Conservation (phyloP, 2,329 filamentous ascomycete genomes). For the Colletotrichum chrysophilum region DNA sequence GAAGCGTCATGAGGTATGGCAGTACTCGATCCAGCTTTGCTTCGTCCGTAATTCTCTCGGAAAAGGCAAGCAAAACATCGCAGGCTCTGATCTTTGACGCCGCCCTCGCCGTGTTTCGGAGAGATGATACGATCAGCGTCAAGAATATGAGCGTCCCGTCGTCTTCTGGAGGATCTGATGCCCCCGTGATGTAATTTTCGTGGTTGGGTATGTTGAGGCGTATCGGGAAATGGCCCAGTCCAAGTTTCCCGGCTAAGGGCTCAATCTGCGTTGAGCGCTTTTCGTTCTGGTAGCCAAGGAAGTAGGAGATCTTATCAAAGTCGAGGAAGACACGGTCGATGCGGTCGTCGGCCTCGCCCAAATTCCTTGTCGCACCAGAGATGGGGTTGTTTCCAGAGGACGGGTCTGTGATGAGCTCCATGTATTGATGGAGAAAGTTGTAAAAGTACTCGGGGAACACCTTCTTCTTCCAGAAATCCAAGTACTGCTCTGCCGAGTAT, state of each 20-base stretch:
- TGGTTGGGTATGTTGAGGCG: constrained; percentile 87
- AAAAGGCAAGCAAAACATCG: constrained; percentile 89
- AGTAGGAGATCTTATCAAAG: constrained; percentile 97
- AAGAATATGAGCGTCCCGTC: constrained; percentile 94
- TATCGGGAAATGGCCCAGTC: constrained; percentile 75
- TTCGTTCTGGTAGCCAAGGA: constrained; percentile 70
- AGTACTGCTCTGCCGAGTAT: constrained; percentile 91
- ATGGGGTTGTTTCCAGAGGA: constrained; percentile 78
- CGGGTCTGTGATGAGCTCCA: constrained; percentile 93
- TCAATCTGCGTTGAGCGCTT: constrained; percentile 30
- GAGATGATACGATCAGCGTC: constrained; percentile 84
- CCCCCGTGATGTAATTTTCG: constrained; percentile 69
- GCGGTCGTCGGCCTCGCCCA: constrained; percentile 88
- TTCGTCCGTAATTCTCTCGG: constrained; percentile 90
- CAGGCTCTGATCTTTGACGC: constrained; percentile 89
- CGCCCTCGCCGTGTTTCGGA: constrained; percentile 87
- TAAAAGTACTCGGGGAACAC: constrained; percentile 98
- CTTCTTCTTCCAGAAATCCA: constrained; percentile 87
- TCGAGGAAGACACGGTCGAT: constrained; percentile 94
- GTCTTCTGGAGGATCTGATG: constrained; percentile 69
- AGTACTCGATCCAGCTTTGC: constrained; percentile 93
- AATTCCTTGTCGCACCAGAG: constrained; percentile 71
- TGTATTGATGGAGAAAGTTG: constrained; percentile 96
- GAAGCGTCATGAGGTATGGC: constrained; percentile 83
- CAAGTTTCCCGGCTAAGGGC: constrained; percentile 51